phyloP scores from a whole-genome alignment of 495 filamentous ascomycete genomes.

The Lasiosphaeria miniovina region DNA sequence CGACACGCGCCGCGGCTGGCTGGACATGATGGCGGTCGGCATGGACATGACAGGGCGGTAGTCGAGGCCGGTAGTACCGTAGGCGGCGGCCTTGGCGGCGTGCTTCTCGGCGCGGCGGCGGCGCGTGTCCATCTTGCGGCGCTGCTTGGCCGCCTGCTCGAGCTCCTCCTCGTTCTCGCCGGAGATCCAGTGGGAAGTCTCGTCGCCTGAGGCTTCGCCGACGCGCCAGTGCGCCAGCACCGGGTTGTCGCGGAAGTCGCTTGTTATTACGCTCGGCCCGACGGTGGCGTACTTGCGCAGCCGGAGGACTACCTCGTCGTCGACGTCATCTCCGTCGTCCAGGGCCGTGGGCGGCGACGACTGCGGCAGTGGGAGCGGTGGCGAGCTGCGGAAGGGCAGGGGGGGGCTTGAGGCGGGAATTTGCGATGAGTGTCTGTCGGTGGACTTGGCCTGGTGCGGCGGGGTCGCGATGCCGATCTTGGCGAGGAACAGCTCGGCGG shows the following conservation, averaged over 20 bases:
- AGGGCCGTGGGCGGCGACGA: background rate
- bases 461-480: slow-evolving; percentile 21
- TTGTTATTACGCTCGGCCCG: background rate
- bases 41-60: slow-evolving; percentile 1
- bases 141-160: slow-evolving; percentile 16
- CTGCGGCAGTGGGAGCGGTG: slow-evolving; percentile 13
- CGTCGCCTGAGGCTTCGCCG: slow-evolving; percentile 15
- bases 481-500: slow-evolving; percentile 24
- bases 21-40: background rate
- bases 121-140: slow-evolving; percentile 6
- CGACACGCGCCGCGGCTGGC: background rate
- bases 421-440: background rate
- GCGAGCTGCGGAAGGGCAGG: slow-evolving; percentile 21
- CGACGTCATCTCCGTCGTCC: background rate
- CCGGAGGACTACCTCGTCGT: slow-evolving; percentile 17
- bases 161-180: slow-evolving; percentile 20
- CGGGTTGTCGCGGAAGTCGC: background rate
- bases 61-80: background rate
- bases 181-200: slow-evolving; percentile 21
- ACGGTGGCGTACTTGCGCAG: slow-evolving; percentile 26
- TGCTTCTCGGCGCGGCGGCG: slow-evolving; percentile 5
- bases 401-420: slow-evolving; percentile 8
- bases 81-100: background rate
- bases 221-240: slow-evolving; percentile 17
- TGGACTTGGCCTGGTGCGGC: background rate